These are phyloP conservation scores for Cladophialophora carrionii DNA, from an alignment of 2,329 filamentous ascomycete species.

Conservation along the genomic window DNA sequence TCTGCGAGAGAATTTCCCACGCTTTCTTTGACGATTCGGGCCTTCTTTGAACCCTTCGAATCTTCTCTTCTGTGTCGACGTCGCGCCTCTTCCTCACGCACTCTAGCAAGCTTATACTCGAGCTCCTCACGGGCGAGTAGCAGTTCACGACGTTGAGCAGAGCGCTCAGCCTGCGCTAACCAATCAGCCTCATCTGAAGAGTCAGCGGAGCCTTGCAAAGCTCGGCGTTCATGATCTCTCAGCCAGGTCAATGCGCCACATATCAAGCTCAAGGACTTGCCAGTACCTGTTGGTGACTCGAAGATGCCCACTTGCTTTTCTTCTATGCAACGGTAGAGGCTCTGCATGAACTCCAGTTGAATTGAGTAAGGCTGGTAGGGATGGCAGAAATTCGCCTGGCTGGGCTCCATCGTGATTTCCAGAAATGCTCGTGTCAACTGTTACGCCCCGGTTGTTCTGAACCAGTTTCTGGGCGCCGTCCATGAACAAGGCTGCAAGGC, in stretches of 20 bases:
- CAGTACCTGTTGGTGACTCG: conserved; percentile 90
- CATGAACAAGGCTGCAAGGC: not conserved
- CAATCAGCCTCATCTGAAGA: conserved; percentile 76
- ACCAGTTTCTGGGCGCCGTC: too few species aligned
- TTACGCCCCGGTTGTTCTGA: not conserved
- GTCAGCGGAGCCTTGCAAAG: conserved; percentile 33
- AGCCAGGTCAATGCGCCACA: conserved; percentile 89
- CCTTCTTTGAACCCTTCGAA: conserved; percentile 24
- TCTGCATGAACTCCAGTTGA: conserved; percentile 83
- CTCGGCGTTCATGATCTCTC: conserved; percentile 70
- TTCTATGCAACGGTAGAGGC: conserved; percentile 77
- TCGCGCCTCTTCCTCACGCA: conserved; percentile 28
- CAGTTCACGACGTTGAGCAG: conserved; percentile 69
- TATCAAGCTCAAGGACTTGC: conserved; percentile 89
- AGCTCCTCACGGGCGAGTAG: conserved; percentile 70
- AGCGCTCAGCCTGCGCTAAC: conserved; percentile 77
- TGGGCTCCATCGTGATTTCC: conserved; percentile 42
- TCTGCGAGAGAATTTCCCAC: conserved; percentile 53
- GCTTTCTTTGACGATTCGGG: conserved; percentile 12
- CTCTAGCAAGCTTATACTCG: conserved; percentile 58
- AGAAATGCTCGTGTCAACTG: not conserved
- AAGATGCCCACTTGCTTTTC: conserved; percentile 82
- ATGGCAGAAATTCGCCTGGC: conserved; percentile 71
- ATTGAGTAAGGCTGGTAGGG: conserved; percentile 87
- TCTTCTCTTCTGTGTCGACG: conserved; percentile 18